Percentiles rank a stretch among this genome's conserved stretches.
These are phyloP conservation scores for Lizonia empirigonia DNA, from an alignment of 2,329 filamentous ascomycete genomes.

Conservation along the genomic window DNA sequence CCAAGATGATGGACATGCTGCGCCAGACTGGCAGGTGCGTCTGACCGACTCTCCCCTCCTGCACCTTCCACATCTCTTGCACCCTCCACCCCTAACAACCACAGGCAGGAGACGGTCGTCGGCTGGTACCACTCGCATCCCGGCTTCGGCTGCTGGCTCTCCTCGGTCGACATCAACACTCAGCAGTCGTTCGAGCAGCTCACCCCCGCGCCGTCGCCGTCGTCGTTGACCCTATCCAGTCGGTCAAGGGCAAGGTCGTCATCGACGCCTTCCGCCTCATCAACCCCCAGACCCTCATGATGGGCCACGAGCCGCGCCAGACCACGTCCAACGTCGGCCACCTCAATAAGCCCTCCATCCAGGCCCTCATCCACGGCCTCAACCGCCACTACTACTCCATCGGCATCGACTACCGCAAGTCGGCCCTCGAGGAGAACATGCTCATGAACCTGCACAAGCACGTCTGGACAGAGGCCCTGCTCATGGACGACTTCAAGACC, in stretches of 20 bases:
- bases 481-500: conserved; percentile 93
- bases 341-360: conserved; percentile 99
- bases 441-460: conserved; percentile 99
- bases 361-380: conserved; percentile 95
- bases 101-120: conserved; percentile 91
- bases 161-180: conserved; percentile 98
- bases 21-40: conserved; percentile 96
- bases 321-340: conserved; percentile 98
- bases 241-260: conserved; percentile 98
- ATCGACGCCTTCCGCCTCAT: conserved; percentile 99
- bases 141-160: conserved; percentile 98
- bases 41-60: too few relatives aligned
- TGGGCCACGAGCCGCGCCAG: conserved; percentile 95
- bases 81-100: conserved; percentile 26
- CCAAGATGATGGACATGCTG: conserved; percentile 99
- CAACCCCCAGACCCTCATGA: conserved; percentile 96
- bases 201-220: conserved; percentile 96
- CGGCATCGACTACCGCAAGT: conserved; percentile 97
- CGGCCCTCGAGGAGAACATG: conserved; percentile 98
- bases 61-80: background rate
- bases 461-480: conserved; percentile 95
- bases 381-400: conserved; percentile 99
- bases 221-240: conserved; percentile 97
- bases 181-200: conserved; percentile 99
- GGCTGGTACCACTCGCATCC: conserved; percentile 99